Evolutionary conservation across 2,329 filamentous ascomycete species (phyloP).

Genomic region (Phialophora expanda): DNA sequence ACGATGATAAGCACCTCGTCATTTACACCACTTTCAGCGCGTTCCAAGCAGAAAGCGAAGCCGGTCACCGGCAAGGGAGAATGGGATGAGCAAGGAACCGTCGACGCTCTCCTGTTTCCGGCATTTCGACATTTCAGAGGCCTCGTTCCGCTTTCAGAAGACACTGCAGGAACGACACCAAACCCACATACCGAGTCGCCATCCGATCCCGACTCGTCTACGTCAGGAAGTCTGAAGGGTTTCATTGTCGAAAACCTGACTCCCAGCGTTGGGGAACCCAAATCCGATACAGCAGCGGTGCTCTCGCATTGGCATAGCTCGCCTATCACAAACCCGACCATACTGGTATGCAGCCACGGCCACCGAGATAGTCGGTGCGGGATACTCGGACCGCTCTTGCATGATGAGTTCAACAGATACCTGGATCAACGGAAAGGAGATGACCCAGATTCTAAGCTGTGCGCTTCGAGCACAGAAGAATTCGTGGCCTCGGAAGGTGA

Average conservation of each 20-base stretch:
- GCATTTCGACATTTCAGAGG: constrained; percentile 78
- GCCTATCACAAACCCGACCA: constrained; percentile 48
- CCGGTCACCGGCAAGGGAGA: constrained; percentile 37
- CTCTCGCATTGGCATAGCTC: constrained; percentile 58
- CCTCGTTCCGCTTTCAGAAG: constrained; percentile 49
- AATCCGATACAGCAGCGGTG: constrained; percentile 56
- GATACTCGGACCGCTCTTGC: constrained; percentile 74
- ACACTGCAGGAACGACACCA: background rate
- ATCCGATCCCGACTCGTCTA: constrained; percentile 2
- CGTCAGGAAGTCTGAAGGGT: constrained; percentile 45
- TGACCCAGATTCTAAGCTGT: constrained; percentile 13
- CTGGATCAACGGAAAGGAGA: constrained; percentile 13
- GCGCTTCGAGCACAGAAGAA: background rate
- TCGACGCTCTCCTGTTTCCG: constrained; percentile 77
- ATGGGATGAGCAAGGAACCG: background rate
- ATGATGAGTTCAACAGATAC: constrained; percentile 67
- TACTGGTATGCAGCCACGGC: constrained; percentile 88
- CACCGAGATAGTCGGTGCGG: constrained; percentile 83
- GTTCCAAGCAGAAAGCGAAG: constrained; percentile 30
- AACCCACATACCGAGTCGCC: background rate
- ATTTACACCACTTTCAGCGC: constrained; percentile 50
- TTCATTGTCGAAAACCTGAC: constrained; percentile 54
- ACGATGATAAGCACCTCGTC: constrained; percentile 78
- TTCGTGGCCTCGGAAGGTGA: constrained; percentile 11
- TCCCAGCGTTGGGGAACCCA: constrained; percentile 60